A percentile compares a stretch with the other conserved stretches of the same genome.
Evolutionary conservation across 2,329 filamentous ascomycete genomes (phyloP).

Genomic region (Alternaria brassicae): DNA sequence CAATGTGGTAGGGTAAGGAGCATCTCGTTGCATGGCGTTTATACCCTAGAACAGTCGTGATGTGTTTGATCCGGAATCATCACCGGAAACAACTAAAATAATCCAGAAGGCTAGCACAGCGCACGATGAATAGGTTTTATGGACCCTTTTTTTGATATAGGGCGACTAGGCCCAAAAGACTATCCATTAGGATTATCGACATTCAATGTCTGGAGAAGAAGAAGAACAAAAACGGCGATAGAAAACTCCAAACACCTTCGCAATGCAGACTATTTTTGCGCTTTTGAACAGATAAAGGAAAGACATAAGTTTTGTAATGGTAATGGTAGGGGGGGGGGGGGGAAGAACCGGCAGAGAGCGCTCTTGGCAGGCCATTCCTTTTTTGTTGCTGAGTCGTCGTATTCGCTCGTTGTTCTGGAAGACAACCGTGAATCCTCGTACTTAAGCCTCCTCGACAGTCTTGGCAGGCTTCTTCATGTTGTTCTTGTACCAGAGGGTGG

Average conservation of each 20-base stretch:
- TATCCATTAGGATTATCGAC: conserved; percentile 41
- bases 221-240: conserved; percentile 17
- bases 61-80: not conserved
- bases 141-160: not conserved
- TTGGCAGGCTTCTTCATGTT: conserved; percentile 52
- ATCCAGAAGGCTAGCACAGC: not conserved
- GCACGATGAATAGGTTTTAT: too few species aligned
- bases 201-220: conserved; percentile 41
- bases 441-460: conserved; percentile 42
- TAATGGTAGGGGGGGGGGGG: not conserved
- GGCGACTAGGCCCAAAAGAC: conserved; percentile 7
- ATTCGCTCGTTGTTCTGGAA: not conserved
- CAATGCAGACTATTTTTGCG: conserved; percentile 27
- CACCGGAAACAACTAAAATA: fast-evolving
- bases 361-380: conserved; percentile 30
- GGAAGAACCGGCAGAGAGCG: conserved; percentile 21
- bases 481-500: conserved; percentile 59
- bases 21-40: too few species aligned
- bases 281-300: conserved; percentile 11
- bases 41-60: too few species aligned
- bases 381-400: conserved; percentile 5
- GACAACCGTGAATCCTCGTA: not conserved
- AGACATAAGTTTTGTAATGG: not conserved
- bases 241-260: conserved; percentile 29
- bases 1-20: too few species aligned